Percentiles rank a stretch among this genome's conserved stretches.
Evolutionary conservation across 768 basidiomycete species (phyloP).

Genomic region (Lentinus brumalis): DNA sequence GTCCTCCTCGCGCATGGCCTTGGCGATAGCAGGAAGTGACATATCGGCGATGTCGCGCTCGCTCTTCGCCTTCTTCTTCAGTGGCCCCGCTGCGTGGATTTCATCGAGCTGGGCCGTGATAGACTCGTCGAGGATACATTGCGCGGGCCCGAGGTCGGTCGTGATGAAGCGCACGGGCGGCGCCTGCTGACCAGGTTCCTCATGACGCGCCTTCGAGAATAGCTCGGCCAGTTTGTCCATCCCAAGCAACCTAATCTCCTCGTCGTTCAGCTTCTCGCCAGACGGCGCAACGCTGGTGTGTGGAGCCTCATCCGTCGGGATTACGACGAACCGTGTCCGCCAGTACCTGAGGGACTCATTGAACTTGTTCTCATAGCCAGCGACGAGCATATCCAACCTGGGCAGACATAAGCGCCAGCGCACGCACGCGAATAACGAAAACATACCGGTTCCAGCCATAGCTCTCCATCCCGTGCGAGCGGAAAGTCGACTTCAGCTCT

Average conservation of each 20-base stretch:
- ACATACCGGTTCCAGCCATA: conserved; percentile 85
- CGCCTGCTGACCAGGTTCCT: conserved; percentile 51
- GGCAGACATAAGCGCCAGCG: background rate
- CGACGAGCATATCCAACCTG: conserved; percentile 84
- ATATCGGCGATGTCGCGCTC: conserved; percentile 72
- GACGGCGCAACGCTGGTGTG: conserved; percentile 54
- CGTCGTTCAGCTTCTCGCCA: conserved; percentile 79
- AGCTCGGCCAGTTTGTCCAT: conserved; percentile 91
- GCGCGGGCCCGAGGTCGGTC: conserved; percentile 82
- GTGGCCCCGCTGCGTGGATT: conserved; percentile 71
- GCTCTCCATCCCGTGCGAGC: conserved; percentile 76
- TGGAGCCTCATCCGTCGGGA: conserved; percentile 79
- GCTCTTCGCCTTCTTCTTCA: conserved; percentile 80
- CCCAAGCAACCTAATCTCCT: conserved; percentile 85
- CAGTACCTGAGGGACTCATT: conserved; percentile 87
- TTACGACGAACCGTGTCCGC: conserved; percentile 91
- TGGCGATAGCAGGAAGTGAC: conserved; percentile 64
- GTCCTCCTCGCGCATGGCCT: conserved; percentile 84
- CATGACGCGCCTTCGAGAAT: conserved; percentile 76
- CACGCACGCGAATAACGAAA: background rate
- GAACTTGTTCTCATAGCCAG: conserved; percentile 79
- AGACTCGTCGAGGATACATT: conserved; percentile 76
- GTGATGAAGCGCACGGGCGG: conserved; percentile 77
- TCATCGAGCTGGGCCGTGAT: conserved; percentile 81
- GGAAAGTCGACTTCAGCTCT: conserved; percentile 72